phyloP scores from a whole-genome alignment of 2,329 filamentous ascomycete genomes.

The Arthrinium puccinioides region DNA sequence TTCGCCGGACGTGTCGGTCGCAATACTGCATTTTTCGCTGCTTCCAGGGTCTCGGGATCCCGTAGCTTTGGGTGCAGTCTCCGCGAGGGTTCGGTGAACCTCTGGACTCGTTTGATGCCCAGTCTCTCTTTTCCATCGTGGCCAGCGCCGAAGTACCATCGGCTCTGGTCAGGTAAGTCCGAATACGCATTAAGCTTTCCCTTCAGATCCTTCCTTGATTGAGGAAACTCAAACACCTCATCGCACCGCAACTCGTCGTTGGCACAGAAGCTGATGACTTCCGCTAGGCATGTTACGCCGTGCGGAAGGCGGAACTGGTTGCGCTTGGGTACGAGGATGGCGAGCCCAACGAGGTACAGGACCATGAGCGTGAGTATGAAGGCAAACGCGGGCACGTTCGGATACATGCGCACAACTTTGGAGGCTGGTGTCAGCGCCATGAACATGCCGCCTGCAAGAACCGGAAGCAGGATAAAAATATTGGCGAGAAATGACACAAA shows the following conservation, averaged over 20 bases:
- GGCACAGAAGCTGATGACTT: conserved; percentile 70
- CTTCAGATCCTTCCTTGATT: conserved; percentile 61
- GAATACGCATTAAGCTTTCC: conserved; percentile 55
- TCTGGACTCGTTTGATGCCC: conserved; percentile 20
- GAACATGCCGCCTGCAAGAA: conserved; percentile 64
- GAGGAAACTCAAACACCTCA: conserved; percentile 61
- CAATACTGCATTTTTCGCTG: background rate
- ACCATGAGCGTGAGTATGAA: conserved; percentile 65
- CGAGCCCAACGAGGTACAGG: conserved; percentile 60
- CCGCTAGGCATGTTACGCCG: conserved; percentile 62
- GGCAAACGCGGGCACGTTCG: conserved; percentile 67
- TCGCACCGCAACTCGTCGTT: conserved; percentile 67
- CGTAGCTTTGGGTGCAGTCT: conserved; percentile 2
- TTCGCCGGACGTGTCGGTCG: background rate
- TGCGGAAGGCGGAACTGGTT: conserved; percentile 63
- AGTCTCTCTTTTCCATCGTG: conserved; percentile 19
- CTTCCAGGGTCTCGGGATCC: conserved; percentile 1
- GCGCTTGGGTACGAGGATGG: conserved; percentile 54
- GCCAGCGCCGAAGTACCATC: conserved; percentile 44
- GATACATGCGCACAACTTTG: conserved; percentile 55
- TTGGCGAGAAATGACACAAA: conserved; percentile 51
- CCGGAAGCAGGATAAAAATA: conserved; percentile 55
- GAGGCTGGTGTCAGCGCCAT: conserved; percentile 58
- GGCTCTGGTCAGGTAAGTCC: conserved; percentile 36
- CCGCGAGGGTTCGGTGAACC: conserved; percentile 12